Evolutionary conservation across 768 basidiomycete species (phyloP).

Genomic region (Pleurotus cornucopiae): DNA sequence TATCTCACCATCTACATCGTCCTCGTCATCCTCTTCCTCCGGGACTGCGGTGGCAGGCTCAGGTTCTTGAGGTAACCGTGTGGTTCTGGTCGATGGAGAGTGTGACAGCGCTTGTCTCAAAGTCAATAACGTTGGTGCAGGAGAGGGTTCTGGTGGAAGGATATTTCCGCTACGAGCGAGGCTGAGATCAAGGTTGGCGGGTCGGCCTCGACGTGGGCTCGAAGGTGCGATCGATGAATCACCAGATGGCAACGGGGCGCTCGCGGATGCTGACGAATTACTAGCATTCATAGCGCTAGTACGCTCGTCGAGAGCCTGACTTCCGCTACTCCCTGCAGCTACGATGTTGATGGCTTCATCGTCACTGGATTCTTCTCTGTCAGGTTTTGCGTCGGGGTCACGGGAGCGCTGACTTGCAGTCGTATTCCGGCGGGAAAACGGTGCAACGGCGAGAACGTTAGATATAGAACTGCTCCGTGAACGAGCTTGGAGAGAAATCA

Average conservation of each 20-base stretch:
- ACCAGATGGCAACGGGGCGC: neutral
- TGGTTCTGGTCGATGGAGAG: constrained; percentile 17
- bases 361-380: constrained; percentile 82
- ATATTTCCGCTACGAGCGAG: constrained; percentile 29
- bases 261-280: constrained; percentile 9
- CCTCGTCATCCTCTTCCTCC: constrained; percentile 47
- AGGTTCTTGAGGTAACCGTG: constrained; percentile 17
- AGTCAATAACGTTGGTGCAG: constrained; percentile 58
- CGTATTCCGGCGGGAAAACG: constrained; percentile 29
- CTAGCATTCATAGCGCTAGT: constrained; percentile 54
- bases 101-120: constrained; percentile 60
- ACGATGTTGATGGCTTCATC: constrained; percentile 84
- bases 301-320: constrained; percentile 78
- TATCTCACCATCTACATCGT: constrained; percentile 62
- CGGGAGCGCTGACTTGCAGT: constrained; percentile 24
- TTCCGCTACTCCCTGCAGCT: constrained; percentile 77
- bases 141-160: constrained; percentile 49
- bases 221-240: constrained; percentile 15
- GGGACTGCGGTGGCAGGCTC: constrained; percentile 34
- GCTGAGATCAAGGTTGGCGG: constrained; percentile 65
- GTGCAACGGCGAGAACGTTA: constrained; percentile 52
- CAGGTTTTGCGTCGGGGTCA: constrained; percentile 45
- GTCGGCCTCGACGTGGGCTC: constrained; percentile 49
- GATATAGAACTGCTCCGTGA: constrained; percentile 53
- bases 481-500: constrained; percentile 37